Base-by-base conservation (phyloP, 306 rosid species). In the Casuarina equisetifolia region DNA sequence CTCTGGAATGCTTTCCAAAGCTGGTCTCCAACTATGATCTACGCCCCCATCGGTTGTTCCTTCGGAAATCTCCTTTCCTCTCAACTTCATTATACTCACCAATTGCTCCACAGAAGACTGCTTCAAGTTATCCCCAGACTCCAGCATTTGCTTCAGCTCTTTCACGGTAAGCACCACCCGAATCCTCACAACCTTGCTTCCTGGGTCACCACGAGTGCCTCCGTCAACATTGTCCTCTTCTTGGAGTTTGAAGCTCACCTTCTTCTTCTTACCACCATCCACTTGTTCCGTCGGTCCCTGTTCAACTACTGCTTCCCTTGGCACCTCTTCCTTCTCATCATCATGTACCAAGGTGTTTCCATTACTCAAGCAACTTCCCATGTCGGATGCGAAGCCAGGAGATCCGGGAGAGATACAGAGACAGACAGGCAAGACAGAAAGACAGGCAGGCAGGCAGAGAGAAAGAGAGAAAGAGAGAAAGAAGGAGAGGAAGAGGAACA, bases 361-460 rank as follows among this genome's bases (percentile, higher is more conserved):
- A 68, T 53, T 69, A 78, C 72, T 82, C 70, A 94, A 75, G 80
- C 97, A 94, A 44, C 89, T 94, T 12, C 98, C 98, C 98, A 94
- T 92, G 45, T 76, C 76, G 11, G 17, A 4, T 53, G 68, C 44
- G 62, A 45, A 70, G 57, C 39, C 66, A 43, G 49, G 6, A 71
- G 70, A 52, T 15, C 45, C 15, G 50, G 12, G 71, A 52, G 49
- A 78, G 66, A 73, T 74, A 78, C 74, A 19, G 58, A 58, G 58
- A n/a, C 51, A 71, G 51, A 52, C 32, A 52, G 36, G 7, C 9
- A n/a, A 76, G 70, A 16, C 52, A 72, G 54, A 54, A 54, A 36
- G 9, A 16, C n/a, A 15, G 48, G 57, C 66, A 48, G 35, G 32
- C 32, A 25, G n/a, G n/a, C n/a, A n/a, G n/a, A n/a, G n/a, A n/a